Evolutionary conservation across 2,329 filamentous ascomycete species (phyloP).

Genomic region (Trichoderma gracile): DNA sequence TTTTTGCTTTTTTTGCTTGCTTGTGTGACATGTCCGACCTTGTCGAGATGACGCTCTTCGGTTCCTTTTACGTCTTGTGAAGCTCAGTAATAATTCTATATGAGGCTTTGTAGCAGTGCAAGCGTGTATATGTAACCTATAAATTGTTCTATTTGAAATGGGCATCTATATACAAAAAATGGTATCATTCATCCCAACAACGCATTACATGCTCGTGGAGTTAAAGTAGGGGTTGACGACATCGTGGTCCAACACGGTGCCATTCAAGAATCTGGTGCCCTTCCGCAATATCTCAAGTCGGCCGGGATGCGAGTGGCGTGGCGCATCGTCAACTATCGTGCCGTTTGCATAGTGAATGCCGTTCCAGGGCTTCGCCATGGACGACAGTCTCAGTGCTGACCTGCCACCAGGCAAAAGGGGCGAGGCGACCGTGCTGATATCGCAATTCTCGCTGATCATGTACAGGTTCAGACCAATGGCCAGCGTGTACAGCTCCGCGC

Average conservation of each 20-base stretch:
- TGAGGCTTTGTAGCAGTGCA: too few species aligned
- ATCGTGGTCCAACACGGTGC: slow-evolving; percentile 30
- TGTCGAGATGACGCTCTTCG: too few species aligned
- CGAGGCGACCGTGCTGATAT: slow-evolving; percentile 28
- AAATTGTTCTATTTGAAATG: too few species aligned
- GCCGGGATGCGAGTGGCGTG: slow-evolving; percentile 29
- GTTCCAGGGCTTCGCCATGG: slow-evolving; percentile 30
- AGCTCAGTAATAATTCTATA: too few species aligned
- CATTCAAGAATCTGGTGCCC: slow-evolving; percentile 34
- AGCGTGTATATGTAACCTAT: too few species aligned
- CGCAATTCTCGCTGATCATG: slow-evolving; percentile 40
- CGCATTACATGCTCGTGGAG: neutral
- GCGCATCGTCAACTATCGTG: slow-evolving; percentile 33
- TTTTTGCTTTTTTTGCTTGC: neutral
- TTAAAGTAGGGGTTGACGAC: slow-evolving; percentile 31
- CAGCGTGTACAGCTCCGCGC: slow-evolving; percentile 38
- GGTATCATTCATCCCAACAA: too few species aligned
- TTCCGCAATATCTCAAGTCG: slow-evolving; percentile 31
- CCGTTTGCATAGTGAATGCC: slow-evolving; percentile 39
- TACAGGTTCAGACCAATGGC: slow-evolving; percentile 37
- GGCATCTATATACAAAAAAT: neutral
- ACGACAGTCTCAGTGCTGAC: neutral
- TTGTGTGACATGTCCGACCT: too few species aligned
- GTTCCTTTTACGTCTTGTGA: too few species aligned
- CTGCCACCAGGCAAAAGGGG: slow-evolving; percentile 29